Evolutionary conservation across 2,329 filamentous ascomycete species (phyloP).

Genomic region (Anthostomella pinea): DNA sequence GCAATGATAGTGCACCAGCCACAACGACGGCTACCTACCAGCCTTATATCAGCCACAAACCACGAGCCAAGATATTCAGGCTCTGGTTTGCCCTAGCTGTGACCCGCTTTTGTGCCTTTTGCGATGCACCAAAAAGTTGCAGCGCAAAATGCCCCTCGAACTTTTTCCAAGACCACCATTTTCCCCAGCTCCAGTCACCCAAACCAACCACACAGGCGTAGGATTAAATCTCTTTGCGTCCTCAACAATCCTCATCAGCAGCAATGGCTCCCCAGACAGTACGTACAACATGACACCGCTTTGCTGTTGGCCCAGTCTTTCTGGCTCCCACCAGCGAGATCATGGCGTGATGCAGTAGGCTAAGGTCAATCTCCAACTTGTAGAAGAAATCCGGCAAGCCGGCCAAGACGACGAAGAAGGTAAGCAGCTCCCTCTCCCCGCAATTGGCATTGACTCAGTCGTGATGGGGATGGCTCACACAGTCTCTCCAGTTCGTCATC

Average conservation of each 20-base stretch:
- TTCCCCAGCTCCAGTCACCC: constrained; percentile 19
- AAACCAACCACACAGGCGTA: constrained; percentile 34
- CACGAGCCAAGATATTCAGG: no score
- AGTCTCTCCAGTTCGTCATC: constrained; percentile 84
- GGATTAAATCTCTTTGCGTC: constrained; percentile 70
- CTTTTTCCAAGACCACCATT: constrained; percentile 14
- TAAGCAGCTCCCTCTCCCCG: constrained; percentile 36
- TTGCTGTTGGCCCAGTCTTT: constrained; percentile 80
- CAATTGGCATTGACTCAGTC: constrained; percentile 1
- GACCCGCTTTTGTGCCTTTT: constrained; percentile 17
- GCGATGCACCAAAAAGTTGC: constrained; percentile 34
- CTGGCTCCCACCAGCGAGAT: constrained; percentile 37
- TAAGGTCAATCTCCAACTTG: constrained; percentile 66
- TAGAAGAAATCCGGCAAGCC: constrained; percentile 66
- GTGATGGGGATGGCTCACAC: constrained; percentile 2
- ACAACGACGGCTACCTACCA: not conserved
- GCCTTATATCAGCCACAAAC: constrained; percentile 3
- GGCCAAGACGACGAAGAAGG: constrained; percentile 82
- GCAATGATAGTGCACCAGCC: not conserved
- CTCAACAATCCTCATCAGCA: constrained; percentile 37
- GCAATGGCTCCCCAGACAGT: constrained; percentile 87
- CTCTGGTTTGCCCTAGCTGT: constrained; percentile 23
- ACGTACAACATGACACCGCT: constrained; percentile 76
- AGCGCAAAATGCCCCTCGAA: constrained; percentile 22
- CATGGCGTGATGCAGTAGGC: constrained; percentile 86